Percentiles rank a stretch among this genome's conserved stretches.
These are phyloP conservation scores for Mycena venus DNA, from an alignment of 768 basidiomycete species.

Conservation along the genomic window DNA sequence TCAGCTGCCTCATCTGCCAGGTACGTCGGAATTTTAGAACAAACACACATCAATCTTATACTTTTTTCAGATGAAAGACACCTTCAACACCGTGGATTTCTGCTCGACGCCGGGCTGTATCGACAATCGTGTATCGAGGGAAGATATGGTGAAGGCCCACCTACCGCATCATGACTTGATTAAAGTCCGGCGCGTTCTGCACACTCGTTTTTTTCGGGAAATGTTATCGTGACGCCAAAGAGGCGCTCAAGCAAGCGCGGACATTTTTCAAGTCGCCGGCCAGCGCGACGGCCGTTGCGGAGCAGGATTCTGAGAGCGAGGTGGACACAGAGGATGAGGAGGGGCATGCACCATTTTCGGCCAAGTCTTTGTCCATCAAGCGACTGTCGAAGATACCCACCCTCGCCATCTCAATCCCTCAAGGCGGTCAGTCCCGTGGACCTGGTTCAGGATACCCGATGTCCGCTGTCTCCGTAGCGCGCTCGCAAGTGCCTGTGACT, in stretches of 20 bases:
- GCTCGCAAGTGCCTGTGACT: conserved; percentile 16
- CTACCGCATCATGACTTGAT: conserved; percentile 45
- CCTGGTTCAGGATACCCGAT: background rate
- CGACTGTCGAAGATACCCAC: background rate
- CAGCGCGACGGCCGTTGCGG: background rate
- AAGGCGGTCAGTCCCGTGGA: background rate
- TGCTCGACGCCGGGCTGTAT: conserved; percentile 43
- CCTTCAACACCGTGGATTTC: conserved; percentile 43
- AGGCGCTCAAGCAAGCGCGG: conserved; percentile 33
- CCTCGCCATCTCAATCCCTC: conserved; percentile 12
- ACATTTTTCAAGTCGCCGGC: conserved; percentile 12
- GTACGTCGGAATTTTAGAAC: background rate
- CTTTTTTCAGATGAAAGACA: conserved; percentile 11
- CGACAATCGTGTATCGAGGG: conserved; percentile 22
- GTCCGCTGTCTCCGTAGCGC: background rate
- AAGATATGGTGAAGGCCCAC: conserved; percentile 38
- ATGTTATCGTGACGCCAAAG: conserved; percentile 36
- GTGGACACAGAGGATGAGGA: conserved; percentile 11
- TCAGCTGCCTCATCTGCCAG: conserved; percentile 5
- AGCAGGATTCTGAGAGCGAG: background rate
- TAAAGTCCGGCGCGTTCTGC: conserved; percentile 39
- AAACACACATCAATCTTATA: background rate
- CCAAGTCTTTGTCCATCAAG: background rate
- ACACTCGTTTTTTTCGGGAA: conserved; percentile 30
- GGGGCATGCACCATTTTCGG: background rate